phyloP scores from a whole-genome alignment of 176 grass and related monocot genomes.

The Carex pumila region DNA sequence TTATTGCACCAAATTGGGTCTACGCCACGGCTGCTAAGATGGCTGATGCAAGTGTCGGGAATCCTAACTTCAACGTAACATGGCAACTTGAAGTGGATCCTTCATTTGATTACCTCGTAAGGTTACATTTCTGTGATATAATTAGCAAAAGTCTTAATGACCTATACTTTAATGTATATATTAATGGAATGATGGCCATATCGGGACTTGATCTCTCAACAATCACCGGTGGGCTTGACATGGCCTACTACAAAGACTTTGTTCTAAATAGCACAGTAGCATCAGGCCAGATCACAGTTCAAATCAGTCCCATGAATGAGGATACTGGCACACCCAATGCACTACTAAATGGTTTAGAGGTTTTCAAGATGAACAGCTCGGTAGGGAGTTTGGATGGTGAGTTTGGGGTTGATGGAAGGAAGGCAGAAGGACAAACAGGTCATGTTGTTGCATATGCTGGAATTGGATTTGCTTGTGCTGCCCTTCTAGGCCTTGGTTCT shows the following conservation, averaged over 20 bases:
- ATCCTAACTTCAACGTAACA: constrained; percentile 70
- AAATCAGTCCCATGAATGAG: constrained; percentile 47
- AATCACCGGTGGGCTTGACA: constrained; percentile 57
- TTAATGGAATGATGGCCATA: constrained; percentile 59
- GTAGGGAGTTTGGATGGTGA: constrained; percentile 67
- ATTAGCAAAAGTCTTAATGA: constrained; percentile 74
- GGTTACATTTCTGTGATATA: constrained; percentile 81
- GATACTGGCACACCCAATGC: constrained; percentile 42
- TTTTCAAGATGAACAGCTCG: constrained; percentile 86
- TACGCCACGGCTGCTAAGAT: constrained; percentile 71
- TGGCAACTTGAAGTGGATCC: constrained; percentile 64
- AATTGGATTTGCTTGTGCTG: constrained; percentile 45
- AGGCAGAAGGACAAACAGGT: constrained; percentile 24
- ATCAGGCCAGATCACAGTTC: constrained; percentile 48
- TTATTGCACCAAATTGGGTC: constrained; percentile 61
- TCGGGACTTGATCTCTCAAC: constrained; percentile 66
- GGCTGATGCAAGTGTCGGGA: constrained; percentile 42
- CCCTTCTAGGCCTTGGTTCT: constrained; percentile 28
- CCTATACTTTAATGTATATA: constrained; percentile 83
- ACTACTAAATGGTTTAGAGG: constrained; percentile 79
- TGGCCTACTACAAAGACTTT: constrained; percentile 75
- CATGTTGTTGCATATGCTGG: constrained; percentile 39
- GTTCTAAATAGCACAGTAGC: constrained; percentile 45
- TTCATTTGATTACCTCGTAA: constrained; percentile 65
- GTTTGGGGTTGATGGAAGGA: constrained; percentile 33